Evolutionary conservation across 2,329 filamentous ascomycete species (phyloP), one percentile per base, ranked within the genome.

Genomic region (Blastomyces percursus): DNA sequence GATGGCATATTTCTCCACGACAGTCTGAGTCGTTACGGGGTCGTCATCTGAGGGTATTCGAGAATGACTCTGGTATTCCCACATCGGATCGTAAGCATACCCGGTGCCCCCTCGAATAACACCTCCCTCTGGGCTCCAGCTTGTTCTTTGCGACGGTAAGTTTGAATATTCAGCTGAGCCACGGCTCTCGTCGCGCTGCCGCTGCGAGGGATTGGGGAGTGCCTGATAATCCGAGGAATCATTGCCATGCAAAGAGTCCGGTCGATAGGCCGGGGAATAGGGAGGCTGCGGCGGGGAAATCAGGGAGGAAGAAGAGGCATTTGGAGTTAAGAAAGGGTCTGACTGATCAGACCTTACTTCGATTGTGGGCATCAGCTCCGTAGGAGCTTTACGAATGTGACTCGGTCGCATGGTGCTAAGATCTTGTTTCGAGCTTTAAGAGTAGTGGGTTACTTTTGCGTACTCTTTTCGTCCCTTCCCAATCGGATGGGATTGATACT

Each of bases 1-100:
- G 61, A 90, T 89, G 70, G 88, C 88, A 73, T 86, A 89, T 73
- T 89, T 89, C 69, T 88, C 85, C 19, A 85, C 84, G 2, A 89
- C 86, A 1, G 86, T 89, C 75, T 89, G 86, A 0, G 86, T 89
- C 69, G 88, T 89, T 61, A 88, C 75, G 68, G 81, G 79, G 24
- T 86, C 82, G 32, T 87, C 84, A 55, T 88, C 84, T 68, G 84
- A 87, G n/a, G 80, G 83, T 24, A 82, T 78, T 64, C 82, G 76
- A 59, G 84, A 87, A 2, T 82, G 81, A 14, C 81, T 79, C 66
- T 80, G 76, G 4, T 83, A 84, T 65, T 87, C 84, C 64, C 83
- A 82, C 66, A 85, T 86, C 0, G 83, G 84, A 79, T 84, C 65
- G 73, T 80, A 60, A 68, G 78, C 66, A 72, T 77, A 76, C 1